Base-by-base conservation (phyloP, 495 filamentous ascomycete genomes). In the Trichoderma asperelloides region DNA sequence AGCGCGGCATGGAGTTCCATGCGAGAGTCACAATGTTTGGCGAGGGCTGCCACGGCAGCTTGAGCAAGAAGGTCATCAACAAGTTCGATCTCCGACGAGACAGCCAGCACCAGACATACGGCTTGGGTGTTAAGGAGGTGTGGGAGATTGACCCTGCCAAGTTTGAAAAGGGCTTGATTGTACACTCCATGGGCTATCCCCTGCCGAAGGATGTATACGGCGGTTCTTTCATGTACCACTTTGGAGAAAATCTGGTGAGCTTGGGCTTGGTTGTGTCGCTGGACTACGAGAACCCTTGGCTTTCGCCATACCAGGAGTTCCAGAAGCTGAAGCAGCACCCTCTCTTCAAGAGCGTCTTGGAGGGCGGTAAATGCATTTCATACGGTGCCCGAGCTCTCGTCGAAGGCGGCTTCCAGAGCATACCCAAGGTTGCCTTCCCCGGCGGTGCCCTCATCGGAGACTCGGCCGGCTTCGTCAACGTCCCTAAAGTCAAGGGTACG, bases 321-420 rank as follows among this genome's bases (percentile, higher is more conserved):
- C 96, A 99, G 75, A 97, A 97, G 80, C 86, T 98, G 81, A 99
- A 99, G 82, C 92, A 96, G 70, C 95, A 99, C 76, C 94, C 95
- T 27, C 77, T 96, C 55, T 98, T 95, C 79, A 85, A 79, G 68
- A 82, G 86, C 4, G 86, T 91, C 21, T 82, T 99, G 23, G 88
- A 96, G 75, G 94, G 95, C 68, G 95, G 95, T 66, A 96, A 96
- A 78, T 98, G 96, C 77, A 93, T 99, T 68, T 96, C 96, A 16
- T 99, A 99, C 76, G 95, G 91, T 67, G 95, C 95, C 15, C 85
- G 96, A 66, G 91, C 94, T 11, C 82, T 99, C 21, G 93, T 95
- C 70, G 95, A 99, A 78, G 95, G 95, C 72, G 95, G 95, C 45
- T 99, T 92, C 76, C 95, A 99, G 77, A 96, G 92, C 2, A 97